Evolutionary conservation across 108 stramenopile species (phyloP).

Genomic region (Aurantiochytrium sp.): DNA sequence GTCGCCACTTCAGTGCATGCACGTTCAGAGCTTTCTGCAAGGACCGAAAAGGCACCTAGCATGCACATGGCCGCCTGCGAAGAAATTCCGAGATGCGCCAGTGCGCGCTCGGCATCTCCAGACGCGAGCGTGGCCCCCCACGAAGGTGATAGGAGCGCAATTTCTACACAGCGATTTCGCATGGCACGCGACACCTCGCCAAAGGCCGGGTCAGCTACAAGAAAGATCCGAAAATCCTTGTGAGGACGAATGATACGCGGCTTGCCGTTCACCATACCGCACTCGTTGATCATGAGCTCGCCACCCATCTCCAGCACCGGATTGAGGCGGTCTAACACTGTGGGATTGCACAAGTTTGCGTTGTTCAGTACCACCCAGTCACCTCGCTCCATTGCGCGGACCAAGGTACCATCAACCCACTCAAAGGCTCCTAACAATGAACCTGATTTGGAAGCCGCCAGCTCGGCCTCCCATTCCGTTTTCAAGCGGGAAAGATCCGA

Average conservation of each 20-base stretch:
- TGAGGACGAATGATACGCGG: conserved; percentile 73
- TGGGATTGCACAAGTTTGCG: conserved; percentile 85
- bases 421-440: conserved; percentile 17
- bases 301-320: conserved; percentile 88
- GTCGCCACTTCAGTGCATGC: not conserved
- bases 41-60: not conserved
- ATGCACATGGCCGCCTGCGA: not conserved
- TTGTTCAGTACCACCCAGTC: conserved; percentile 88
- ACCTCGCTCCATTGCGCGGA: conserved; percentile 77
- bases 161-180: conserved; percentile 96
- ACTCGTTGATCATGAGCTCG: conserved; percentile 79
- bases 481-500: not conserved
- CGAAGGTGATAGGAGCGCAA: conserved; percentile 35
- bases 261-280: conserved; percentile 54
- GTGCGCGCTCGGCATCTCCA: not conserved
- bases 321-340: conserved; percentile 94
- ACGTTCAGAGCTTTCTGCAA: not conserved
- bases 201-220: conserved; percentile 71
- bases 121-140: not conserved
- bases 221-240: conserved; percentile 84
- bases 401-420: conserved; percentile 86
- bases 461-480: not conserved
- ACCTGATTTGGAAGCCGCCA: not conserved
- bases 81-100: not conserved
- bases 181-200: conserved; percentile 95